These are phyloP conservation scores for Ophiostoma triangulosporum DNA, from an alignment of 2,329 filamentous ascomycete species.

Conservation along the genomic window DNA sequence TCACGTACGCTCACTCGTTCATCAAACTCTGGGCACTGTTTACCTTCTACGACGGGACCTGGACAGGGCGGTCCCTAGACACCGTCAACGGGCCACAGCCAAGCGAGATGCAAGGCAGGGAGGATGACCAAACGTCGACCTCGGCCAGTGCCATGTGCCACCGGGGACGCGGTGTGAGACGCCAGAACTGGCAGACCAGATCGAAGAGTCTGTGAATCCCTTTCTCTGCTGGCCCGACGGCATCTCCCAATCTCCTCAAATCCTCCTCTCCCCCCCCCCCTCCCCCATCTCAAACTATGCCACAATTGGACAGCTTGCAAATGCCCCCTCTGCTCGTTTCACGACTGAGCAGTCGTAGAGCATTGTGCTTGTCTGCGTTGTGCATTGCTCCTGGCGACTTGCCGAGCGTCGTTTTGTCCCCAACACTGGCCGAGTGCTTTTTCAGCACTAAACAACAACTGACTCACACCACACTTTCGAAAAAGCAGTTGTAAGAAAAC, in stretches of 20 bases:
- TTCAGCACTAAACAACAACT: background rate
- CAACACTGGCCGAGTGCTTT: background rate
- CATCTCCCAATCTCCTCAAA: background rate
- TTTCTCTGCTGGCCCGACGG: too few species aligned
- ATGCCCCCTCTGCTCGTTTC: background rate
- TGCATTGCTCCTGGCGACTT: background rate
- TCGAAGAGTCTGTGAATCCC: background rate
- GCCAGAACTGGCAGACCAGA: background rate
- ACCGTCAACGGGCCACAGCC: conserved; percentile 7
- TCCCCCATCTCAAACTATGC: background rate
- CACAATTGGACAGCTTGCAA: background rate
- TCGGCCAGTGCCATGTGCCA: too few species aligned
- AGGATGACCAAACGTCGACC: background rate
- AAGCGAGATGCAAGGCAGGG: too few species aligned
- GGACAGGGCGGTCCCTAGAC: conserved; percentile 27
- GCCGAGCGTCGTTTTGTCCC: background rate
- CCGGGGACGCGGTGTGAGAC: background rate
- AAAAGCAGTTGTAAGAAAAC: background rate
- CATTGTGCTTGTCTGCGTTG: background rate
- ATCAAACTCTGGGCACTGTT: conserved; percentile 43
- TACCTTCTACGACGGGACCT: conserved; percentile 34
- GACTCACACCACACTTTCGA: background rate
- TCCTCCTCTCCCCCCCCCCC: background rate
- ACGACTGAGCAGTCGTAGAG: background rate
- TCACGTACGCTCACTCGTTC: conserved; percentile 43